phyloP scores from a whole-genome alignment of 306 rosid species.

The Leucaena leucocephala region DNA sequence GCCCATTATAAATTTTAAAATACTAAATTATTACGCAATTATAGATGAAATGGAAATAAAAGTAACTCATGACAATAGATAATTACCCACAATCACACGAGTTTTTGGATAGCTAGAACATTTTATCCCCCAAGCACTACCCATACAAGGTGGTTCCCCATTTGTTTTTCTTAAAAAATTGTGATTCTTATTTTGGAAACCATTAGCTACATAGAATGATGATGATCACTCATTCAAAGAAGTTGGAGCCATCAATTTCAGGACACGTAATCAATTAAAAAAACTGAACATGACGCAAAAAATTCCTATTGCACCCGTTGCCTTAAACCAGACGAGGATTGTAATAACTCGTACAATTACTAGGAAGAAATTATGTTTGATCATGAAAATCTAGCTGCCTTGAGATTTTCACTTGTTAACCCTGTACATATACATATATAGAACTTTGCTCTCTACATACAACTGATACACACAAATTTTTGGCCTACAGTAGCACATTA shows the following conservation, averaged over 20 bases:
- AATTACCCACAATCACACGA: background rate
- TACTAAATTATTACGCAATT: background rate
- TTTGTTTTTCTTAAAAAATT: background rate
- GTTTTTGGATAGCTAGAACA: background rate
- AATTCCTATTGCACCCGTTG: background rate
- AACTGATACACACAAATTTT: conserved; percentile 10
- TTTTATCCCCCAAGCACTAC: background rate
- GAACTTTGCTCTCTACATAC: conserved; percentile 21
- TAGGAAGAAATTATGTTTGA: background rate
- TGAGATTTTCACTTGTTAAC: background rate
- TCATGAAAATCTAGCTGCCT: background rate
- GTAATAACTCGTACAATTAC: background rate
- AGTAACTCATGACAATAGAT: background rate
- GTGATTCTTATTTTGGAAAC: background rate
- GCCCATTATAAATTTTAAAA: background rate
- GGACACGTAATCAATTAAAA: background rate
- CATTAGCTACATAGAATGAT: background rate
- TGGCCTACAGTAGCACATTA: conserved; percentile 29
- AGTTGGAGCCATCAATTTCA: background rate
- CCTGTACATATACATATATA: background rate
- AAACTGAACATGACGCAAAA: background rate
- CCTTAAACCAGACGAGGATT: background rate
- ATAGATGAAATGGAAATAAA: background rate
- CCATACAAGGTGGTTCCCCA: background rate
- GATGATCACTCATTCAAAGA: background rate